phyloP scores from a whole-genome alignment of 2,329 filamentous ascomycete genomes.

The Plenodomus lindquistii region DNA sequence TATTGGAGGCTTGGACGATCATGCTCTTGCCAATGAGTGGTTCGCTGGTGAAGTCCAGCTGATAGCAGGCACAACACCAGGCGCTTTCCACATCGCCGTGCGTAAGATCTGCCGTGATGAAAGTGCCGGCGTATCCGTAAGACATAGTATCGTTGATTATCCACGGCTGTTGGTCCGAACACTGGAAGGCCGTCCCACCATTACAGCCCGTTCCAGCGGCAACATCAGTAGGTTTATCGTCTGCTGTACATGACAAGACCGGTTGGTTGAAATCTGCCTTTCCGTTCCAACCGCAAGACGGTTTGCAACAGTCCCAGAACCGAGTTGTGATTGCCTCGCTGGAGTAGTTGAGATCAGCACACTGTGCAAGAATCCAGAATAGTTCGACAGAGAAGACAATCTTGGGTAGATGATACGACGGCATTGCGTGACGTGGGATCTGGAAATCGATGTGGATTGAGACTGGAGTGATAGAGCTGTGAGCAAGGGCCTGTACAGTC shows the following conservation, averaged over 20 bases:
- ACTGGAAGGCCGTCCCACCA: constrained; percentile 60
- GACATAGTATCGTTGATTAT: constrained; percentile 61
- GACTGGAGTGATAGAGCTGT: constrained; percentile 30
- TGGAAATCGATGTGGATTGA: constrained; percentile 33
- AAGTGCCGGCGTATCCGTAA: constrained; percentile 68
- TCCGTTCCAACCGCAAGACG: constrained; percentile 63
- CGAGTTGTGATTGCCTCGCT: constrained; percentile 42
- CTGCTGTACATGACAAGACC: constrained; percentile 58
- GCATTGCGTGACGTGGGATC: constrained; percentile 39
- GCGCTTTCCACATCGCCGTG: constrained; percentile 56
- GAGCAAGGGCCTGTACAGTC: constrained; percentile 32
- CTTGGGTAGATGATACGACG: constrained; percentile 34
- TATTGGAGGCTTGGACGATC: constrained; percentile 68
- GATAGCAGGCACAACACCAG: constrained; percentile 71
- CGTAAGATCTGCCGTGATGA: constrained; percentile 45
- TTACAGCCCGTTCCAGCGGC: constrained; percentile 57
- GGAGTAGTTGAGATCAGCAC: constrained; percentile 28
- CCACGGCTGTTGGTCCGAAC: constrained; percentile 65
- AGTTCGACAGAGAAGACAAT: constrained; percentile 28
- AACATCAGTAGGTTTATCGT: constrained; percentile 57
- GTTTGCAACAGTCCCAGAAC: constrained; percentile 69
- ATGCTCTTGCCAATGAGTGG: constrained; percentile 63
- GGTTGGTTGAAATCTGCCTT: constrained; percentile 60
- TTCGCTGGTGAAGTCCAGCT: constrained; percentile 62
- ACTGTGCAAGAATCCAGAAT: constrained; percentile 23